phyloP scores from a whole-genome alignment of 768 basidiomycete genomes.

The Flagelloscypha sp. region DNA sequence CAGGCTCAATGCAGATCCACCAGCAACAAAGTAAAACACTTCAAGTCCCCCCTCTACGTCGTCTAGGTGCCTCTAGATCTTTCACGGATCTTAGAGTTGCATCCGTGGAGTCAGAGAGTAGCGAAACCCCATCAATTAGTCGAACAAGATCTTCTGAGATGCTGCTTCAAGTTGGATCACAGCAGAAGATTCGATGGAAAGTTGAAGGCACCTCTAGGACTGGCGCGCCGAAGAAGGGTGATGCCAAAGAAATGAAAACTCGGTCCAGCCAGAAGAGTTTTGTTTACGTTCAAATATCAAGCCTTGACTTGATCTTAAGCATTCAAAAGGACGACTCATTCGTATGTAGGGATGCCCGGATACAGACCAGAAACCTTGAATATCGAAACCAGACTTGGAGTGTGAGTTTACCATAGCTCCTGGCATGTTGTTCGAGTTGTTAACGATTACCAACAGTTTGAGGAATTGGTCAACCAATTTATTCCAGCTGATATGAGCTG shows the following conservation, averaged over 20 bases:
- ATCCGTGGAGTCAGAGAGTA: too few species aligned
- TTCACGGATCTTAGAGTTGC: constrained; percentile 58
- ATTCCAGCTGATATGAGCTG: constrained; percentile 71
- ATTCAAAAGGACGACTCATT: constrained; percentile 81
- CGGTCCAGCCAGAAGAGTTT: constrained; percentile 81
- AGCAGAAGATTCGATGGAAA: too few species aligned
- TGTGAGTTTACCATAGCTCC: constrained; percentile 34
- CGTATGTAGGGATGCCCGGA: constrained; percentile 69
- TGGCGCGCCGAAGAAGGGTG: constrained; percentile 38
- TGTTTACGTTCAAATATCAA: constrained; percentile 66
- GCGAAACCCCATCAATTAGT: too few species aligned
- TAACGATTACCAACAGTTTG: constrained; percentile 41
- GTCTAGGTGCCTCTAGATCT: constrained; percentile 54
- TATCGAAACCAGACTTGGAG: constrained; percentile 81
- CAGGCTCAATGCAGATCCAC: too few species aligned
- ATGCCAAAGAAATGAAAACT: constrained; percentile 74
- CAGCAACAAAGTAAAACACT: neutral
- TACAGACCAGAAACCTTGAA: constrained; percentile 72
- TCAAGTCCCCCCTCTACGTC: constrained; percentile 41
- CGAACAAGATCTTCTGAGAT: too few species aligned
- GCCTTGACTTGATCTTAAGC: constrained; percentile 66
- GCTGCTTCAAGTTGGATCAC: too few species aligned
- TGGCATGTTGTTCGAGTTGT: constrained; percentile 1
- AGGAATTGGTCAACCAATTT: constrained; percentile 72
- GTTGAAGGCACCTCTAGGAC: too few species aligned